Percentiles rank a stretch among this genome's conserved stretches.
phyloP scores from a whole-genome alignment of 331 rosid genomes.

The Acacia concinna region DNA sequence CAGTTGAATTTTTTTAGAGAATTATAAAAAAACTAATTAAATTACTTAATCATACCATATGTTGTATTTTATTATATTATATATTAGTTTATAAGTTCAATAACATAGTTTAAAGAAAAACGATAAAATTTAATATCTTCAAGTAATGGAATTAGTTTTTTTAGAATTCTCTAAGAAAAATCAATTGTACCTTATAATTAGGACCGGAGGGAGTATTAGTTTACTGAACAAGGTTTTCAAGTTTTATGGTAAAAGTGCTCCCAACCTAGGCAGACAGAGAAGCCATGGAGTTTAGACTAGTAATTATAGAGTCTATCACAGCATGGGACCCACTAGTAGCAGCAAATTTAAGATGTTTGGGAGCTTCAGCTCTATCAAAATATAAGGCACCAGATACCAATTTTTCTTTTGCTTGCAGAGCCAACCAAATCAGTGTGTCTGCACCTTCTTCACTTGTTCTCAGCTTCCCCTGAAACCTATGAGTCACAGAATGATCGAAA shows the following conservation, averaged over 20 bases:
- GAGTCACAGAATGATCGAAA: conserved; percentile 7
- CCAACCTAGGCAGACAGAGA: conserved; percentile 32
- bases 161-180: too few relatives aligned
- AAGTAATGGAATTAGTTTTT: too few relatives aligned
- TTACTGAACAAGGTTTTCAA: background rate
- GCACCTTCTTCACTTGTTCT: conserved; percentile 93
- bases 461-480: conserved; percentile 71
- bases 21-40: too few relatives aligned
- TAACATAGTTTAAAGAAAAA: too few relatives aligned
- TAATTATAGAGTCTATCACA: conserved; percentile 47
- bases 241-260: background rate
- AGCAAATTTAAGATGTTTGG: conserved; percentile 69
- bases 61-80: too few relatives aligned
- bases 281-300: conserved; percentile 55
- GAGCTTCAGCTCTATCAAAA: conserved; percentile 87
- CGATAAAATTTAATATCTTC: too few relatives aligned
- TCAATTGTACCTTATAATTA: too few relatives aligned
- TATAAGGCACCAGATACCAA: conserved; percentile 72
- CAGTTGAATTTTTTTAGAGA: too few relatives aligned
- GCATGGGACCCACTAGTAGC: conserved; percentile 70
- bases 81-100: too few relatives aligned
- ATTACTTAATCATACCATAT: too few relatives aligned
- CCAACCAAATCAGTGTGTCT: conserved; percentile 80
- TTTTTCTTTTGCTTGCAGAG: conserved; percentile 81
- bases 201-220: too few relatives aligned